These are phyloP conservation scores for Kalaharituber pfeilii DNA, from an alignment of 2,329 filamentous ascomycete genomes.

Conservation along the genomic window DNA sequence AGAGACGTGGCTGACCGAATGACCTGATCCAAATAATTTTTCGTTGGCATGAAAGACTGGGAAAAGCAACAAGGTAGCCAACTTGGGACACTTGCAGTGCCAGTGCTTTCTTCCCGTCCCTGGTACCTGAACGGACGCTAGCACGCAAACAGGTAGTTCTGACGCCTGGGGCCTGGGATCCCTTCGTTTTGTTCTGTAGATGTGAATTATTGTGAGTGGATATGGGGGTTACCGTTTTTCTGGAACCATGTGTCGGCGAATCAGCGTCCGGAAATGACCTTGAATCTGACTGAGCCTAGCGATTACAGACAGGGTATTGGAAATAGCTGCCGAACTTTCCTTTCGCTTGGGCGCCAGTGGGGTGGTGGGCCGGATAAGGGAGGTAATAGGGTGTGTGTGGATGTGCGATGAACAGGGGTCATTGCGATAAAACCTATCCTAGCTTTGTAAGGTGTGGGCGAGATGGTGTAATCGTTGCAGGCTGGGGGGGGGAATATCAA, in stretches of 20 bases:
- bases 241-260: constrained; percentile 1
- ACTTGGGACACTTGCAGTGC: background rate
- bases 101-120: background rate
- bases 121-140: constrained; percentile 1
- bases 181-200: background rate
- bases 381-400: background rate
- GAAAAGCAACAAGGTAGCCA: background rate
- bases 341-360: background rate
- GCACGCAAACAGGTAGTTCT: background rate
- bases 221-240: constrained; percentile 2
- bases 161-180: background rate
- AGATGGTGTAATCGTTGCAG: background rate
- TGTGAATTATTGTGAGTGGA: background rate
- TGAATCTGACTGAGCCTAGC: constrained; percentile 1
- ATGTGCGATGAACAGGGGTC: no score
- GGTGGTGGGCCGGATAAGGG: background rate
- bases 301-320: background rate
- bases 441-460: background rate
- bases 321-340: background rate
- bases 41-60: background rate
- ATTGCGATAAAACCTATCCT: background rate
- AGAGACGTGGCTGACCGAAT: background rate
- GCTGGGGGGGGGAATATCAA: background rate
- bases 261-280: background rate
- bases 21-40: background rate